A percentile compares a stretch with the other conserved stretches of the same genome.
These are phyloP conservation scores for Stylosanthes scabra DNA, from an alignment of 331 rosid species.

Conservation along the genomic window DNA sequence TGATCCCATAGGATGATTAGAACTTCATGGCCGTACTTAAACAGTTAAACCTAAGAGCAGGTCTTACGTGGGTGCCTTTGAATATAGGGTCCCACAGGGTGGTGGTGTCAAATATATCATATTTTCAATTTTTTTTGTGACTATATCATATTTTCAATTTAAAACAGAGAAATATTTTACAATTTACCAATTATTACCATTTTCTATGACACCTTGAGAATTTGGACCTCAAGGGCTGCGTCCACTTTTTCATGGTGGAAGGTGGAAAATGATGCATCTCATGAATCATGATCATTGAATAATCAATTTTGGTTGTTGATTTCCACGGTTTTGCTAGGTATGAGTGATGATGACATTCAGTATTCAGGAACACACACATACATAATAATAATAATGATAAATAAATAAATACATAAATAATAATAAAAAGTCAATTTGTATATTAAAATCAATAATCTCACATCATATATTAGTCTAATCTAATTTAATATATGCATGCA, in stretches of 20 bases:
- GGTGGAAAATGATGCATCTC: background rate
- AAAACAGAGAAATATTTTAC: too few relatives aligned
- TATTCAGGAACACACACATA: too few relatives aligned
- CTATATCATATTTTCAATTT: too few relatives aligned
- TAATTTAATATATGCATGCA: slow-evolving; percentile 22
- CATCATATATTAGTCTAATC: background rate
- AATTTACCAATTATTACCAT: too few relatives aligned
- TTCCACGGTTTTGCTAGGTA: background rate
- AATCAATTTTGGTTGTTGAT: background rate
- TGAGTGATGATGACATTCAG: background rate
- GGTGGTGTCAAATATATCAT: too few relatives aligned
- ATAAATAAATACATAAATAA: background rate
- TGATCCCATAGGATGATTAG: too few relatives aligned
- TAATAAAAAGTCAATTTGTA: slow-evolving; percentile 2
- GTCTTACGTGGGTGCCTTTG: too few relatives aligned
- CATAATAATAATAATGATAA: background rate
- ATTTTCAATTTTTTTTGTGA: too few relatives aligned
- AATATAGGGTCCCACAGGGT: too few relatives aligned
- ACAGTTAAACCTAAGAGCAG: too few relatives aligned
- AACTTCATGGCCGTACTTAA: too few relatives aligned
- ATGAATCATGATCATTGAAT: background rate
- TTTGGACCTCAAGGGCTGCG: background rate
- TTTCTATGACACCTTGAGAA: background rate
- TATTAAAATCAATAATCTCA: background rate
- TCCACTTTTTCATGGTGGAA: background rate